Conservation (phyloP, 2,329 filamentous ascomycete species). For the Mollisia scopiformis region DNA sequence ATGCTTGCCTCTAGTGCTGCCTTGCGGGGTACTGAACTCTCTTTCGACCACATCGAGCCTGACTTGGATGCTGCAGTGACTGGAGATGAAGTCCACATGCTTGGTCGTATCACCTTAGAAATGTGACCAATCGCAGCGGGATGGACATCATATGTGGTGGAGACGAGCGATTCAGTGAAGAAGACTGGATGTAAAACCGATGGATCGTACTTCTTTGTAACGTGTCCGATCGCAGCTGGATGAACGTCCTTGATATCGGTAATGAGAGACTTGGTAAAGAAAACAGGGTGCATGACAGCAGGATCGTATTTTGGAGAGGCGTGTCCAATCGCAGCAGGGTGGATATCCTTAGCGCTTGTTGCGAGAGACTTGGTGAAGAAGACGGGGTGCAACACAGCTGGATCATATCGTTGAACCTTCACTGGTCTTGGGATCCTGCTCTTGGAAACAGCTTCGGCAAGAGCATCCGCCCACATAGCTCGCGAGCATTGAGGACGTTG, state of each 20-base stretch:
- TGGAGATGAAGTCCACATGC: constrained; percentile 9
- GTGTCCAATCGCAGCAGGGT: constrained; percentile 27
- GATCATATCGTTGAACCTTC: constrained; percentile 12
- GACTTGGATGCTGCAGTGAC: not conserved
- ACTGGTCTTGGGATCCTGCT: not conserved
- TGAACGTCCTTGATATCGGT: constrained; percentile 19
- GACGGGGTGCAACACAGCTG: constrained; percentile 26
- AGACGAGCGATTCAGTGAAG: constrained; percentile 22
- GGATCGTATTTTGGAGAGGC: constrained; percentile 14
- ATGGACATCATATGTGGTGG: constrained; percentile 19
- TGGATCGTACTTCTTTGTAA: constrained; percentile 14
- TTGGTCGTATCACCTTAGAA: not conserved
- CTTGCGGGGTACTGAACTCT: not conserved
- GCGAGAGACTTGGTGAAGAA: constrained; percentile 25
- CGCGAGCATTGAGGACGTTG: constrained; percentile 16
- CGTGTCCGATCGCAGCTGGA: constrained; percentile 26
- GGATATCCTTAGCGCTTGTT: constrained; percentile 16
- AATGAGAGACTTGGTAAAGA: constrained; percentile 22
- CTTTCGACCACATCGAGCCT: constrained; percentile 15
- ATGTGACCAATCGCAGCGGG: constrained; percentile 26
- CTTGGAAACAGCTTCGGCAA: constrained; percentile 21
- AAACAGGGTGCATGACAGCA: constrained; percentile 27
- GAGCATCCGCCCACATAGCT: constrained; percentile 25
- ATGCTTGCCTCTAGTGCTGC: not conserved
- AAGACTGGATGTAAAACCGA: constrained; percentile 28